A percentile compares a stretch with the other conserved stretches of the same genome.
These are phyloP conservation scores for Camellia oleifera DNA, from an alignment of 179 eudicot species.

Conservation along the genomic window DNA sequence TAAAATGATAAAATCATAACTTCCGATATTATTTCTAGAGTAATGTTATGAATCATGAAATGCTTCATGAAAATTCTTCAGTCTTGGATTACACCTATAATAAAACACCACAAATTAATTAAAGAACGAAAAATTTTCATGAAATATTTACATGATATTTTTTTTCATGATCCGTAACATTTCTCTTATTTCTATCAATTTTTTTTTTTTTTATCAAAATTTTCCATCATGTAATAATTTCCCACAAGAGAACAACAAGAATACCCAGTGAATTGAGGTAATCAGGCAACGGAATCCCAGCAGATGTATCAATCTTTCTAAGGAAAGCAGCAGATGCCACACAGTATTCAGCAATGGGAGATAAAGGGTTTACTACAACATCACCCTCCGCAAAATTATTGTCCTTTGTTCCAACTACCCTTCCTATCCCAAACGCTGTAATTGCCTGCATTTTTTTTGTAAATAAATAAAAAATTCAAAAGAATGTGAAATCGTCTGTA, in stretches of 20 bases:
- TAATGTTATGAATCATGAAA: too few species aligned
- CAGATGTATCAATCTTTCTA: constrained; percentile 27
- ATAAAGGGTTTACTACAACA: constrained; percentile 20
- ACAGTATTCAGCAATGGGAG: constrained; percentile 34
- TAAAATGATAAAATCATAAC: too few species aligned
- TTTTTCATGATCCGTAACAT: too few species aligned
- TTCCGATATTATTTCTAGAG: too few species aligned
- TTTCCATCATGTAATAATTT: neutral
- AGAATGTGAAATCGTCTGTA: too few species aligned
- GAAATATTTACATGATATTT: too few species aligned
- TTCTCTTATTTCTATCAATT: too few species aligned
- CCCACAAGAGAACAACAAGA: neutral
- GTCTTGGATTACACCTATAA: too few species aligned
- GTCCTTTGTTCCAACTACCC: constrained; percentile 27
- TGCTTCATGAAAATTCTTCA: too few species aligned
- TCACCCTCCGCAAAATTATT: constrained; percentile 29
- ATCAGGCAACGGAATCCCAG: constrained; percentile 31
- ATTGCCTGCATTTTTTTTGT: constrained; percentile 23
- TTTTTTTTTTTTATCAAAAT: too few species aligned
- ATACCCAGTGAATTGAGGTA: constrained; percentile 27
- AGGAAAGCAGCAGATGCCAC: constrained; percentile 20
- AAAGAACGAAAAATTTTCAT: too few species aligned
- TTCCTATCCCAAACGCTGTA: constrained; percentile 28
- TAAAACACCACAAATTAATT: too few species aligned
- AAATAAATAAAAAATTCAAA: neutral